Evolutionary conservation across 768 basidiomycete species (phyloP).

Genomic region (Cystofilobasidium macerans): DNA sequence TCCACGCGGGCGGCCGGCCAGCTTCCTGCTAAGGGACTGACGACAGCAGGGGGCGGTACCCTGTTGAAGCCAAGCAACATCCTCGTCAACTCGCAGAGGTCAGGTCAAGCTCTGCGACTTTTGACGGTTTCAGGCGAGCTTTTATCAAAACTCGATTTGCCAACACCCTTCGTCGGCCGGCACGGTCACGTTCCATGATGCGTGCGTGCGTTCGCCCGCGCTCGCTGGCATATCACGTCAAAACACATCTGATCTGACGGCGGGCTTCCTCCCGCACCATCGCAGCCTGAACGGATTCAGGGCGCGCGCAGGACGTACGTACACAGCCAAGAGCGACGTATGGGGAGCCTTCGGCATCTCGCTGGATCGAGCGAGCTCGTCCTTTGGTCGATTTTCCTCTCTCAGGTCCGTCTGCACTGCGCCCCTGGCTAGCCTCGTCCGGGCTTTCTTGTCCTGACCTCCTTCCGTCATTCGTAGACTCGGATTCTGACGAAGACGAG

Average conservation of each 20-base stretch:
- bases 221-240: no score
- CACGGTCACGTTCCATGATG: slow-evolving; percentile 95
- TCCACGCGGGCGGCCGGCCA: no score
- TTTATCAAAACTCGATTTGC: slow-evolving; percentile 98
- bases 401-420: slow-evolving; percentile 41
- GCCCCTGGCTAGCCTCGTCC: neutral
- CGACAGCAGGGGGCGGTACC: no score
- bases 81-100: slow-evolving; percentile 79
- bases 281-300: slow-evolving; percentile 96
- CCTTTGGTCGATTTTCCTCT: slow-evolving; percentile 94
- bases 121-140: slow-evolving; percentile 96
- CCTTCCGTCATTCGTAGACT: slow-evolving; percentile 3
- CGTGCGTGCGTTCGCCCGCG: slow-evolving; percentile 82
- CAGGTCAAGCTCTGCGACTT: slow-evolving; percentile 99
- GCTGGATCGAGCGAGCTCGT: slow-evolving; percentile 93
- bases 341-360: slow-evolving; percentile 98
- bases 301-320: slow-evolving; percentile 94
- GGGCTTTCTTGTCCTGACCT: neutral
- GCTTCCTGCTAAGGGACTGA: no score
- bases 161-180: slow-evolving; percentile 98
- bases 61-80: slow-evolving; percentile 99
- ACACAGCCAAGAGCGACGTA: slow-evolving; percentile 97
- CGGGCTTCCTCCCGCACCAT: neutral
- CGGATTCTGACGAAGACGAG: slow-evolving; percentile 19
- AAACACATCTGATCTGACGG: neutral